Conservation (phyloP, 2,329 filamentous ascomycete genomes). For the Polytolypa hystricis region DNA sequence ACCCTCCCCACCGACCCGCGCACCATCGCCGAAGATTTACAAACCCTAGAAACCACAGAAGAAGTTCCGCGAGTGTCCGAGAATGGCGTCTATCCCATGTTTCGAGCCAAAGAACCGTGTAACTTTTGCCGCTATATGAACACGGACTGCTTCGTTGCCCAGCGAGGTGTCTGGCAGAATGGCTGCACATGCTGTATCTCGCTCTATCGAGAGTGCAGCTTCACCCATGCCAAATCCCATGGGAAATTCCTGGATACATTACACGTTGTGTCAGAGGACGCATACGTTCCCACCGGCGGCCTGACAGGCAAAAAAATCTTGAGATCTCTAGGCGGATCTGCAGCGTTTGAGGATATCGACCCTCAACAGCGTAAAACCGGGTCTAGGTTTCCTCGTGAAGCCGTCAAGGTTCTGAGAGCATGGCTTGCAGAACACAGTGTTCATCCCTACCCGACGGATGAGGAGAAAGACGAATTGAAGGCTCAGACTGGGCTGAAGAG, state of each 20-base stretch:
- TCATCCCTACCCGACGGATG: constrained; percentile 79
- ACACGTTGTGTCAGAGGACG: constrained; percentile 34
- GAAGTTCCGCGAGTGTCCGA: constrained; percentile 15
- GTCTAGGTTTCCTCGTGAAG: constrained; percentile 67
- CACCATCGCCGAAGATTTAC: constrained; percentile 14
- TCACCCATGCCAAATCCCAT: constrained; percentile 31
- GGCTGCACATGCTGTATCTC: constrained; percentile 39
- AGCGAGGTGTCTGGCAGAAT: constrained; percentile 32
- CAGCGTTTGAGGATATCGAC: constrained; percentile 26
- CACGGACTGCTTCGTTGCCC: constrained; percentile 37
- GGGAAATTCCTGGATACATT: constrained; percentile 34
- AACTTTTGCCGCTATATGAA: constrained; percentile 36
- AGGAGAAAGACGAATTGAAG: constrained; percentile 72
- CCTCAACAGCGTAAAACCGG: constrained; percentile 50
- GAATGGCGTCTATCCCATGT: constrained; percentile 32
- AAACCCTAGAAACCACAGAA: constrained; percentile 13
- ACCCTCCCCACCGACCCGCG: constrained; percentile 25
- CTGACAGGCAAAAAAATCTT: constrained; percentile 30
- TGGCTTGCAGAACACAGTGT: constrained; percentile 73
- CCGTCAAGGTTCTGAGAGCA: constrained; percentile 67
- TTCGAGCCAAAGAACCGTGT: constrained; percentile 34
- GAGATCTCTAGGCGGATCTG: constrained; percentile 29
- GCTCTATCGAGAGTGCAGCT: constrained; percentile 37
- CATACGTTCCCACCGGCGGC: constrained; percentile 26
- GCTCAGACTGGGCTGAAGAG: constrained; percentile 68